Base-by-base conservation (phyloP, 169 alveolate species). In the Cryptosporidium viatorum region DNA sequence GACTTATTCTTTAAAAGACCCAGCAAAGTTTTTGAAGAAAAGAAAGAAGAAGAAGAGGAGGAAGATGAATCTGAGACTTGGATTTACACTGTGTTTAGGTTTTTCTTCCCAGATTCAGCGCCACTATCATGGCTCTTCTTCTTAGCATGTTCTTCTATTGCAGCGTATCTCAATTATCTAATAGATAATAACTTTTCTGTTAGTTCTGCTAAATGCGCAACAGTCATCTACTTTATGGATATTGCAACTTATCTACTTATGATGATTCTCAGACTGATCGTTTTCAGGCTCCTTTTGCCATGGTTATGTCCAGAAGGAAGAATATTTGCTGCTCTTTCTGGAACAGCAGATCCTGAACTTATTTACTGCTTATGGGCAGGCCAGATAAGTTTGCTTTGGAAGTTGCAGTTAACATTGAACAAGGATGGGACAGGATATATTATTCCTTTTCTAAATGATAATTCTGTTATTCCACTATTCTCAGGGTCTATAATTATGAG, bases 301-400 rank as follows among this genome's bases (percentile, higher is more conserved):
- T 80, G 89, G 89, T 37, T 80, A 21, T 80, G 89, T 35, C 89
- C 89, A 8, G 89, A 80, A 45, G 89, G 89, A 23, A 80, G 89
- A 41, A 80, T 80, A 14, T 80, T 80, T 62, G 89, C 89, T 18
- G 89, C 89, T 62, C 70, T 80, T 33, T 80, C 89, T 31, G 89
- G 89, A 0, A 80, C 89, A 14, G 89, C 89, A 65, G 89, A 80
- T 39, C 89, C 89, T 43, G 89, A 80, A 26, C 68, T 80, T 23
- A 62, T 80, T 16, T 80, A 80, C 59, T 59, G 80, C 16, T 9
- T 35, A 16, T 80, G 89, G 89, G 73, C 89, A 60, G 89, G 69
- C 9, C 80, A 80, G 62, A 65, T 80, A 9, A 43, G 70, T 23
- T 37, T 80, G 31, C 65, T 80, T 43, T 80, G 89, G 89, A 62